Evolutionary conservation across 2,329 filamentous ascomycete species (phyloP), one percentile per base, ranked within the genome.

Genomic region (Tolypocladium pustulatum): DNA sequence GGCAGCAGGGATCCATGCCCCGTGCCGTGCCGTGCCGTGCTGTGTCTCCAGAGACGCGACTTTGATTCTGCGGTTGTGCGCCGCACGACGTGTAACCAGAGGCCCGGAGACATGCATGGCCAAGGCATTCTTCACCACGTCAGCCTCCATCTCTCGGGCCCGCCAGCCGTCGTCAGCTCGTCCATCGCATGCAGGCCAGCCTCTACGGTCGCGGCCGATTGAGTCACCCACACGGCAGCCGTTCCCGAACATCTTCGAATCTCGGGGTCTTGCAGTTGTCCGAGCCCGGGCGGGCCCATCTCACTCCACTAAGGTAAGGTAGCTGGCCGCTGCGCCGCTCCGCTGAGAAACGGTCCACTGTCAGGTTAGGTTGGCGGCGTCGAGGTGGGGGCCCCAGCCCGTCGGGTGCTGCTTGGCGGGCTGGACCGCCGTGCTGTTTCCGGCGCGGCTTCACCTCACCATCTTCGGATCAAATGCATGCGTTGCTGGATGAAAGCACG

Each of bases 241-340:
- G 56, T 57, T 53, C 43, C 49, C 56, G 56, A 51, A 13, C 4
- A 32, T 52, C 49, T 30, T 32, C 20, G 30, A 52, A 52, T 12
- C 49, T 57, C 56, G 61, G 61, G 57, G 43, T 62, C 58, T 58
- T 61, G 58, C 25, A 62, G 54, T 58, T 54, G 54, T 57, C 61
- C 60, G 61, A 63, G 54, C 27, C 61, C 58, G 58, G 25, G 34
- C 3, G 17, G 17, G 10, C 37, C 25, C 51, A 20, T 41, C 41
- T 22, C 22, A 15, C 46, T 30, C 27, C 46, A n/a, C n/a, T n/a
- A n/a, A n/a, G n/a, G n/a, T n/a, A n/a, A n/a, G n/a, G n/a, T n/a
- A n/a, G n/a, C 46, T 27, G 32, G 27, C 46, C 27, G 46, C 43
- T 27, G 25, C 43, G 43, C 46, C 25, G 46, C 25, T 20, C 25